Percentiles rank a stretch among this genome's conserved stretches.
These are phyloP conservation scores for Monosporascus sp. DNA, from an alignment of 2,329 filamentous ascomycete species.

Conservation along the genomic window DNA sequence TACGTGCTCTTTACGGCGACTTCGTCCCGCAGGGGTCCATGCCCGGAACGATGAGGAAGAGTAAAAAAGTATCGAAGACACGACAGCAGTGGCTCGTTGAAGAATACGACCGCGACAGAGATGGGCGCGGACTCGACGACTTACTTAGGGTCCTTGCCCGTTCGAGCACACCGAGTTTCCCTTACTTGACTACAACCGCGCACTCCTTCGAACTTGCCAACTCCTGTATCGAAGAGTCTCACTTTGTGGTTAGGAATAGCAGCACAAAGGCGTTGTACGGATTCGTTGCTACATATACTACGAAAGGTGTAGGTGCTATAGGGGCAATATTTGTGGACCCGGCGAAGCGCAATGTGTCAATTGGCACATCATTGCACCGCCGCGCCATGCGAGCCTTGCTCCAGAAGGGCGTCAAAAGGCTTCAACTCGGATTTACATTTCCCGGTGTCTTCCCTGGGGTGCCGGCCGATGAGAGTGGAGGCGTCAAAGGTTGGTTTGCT, in stretches of 20 bases:
- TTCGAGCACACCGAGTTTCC: conserved; percentile 59
- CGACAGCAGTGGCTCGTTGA: conserved; percentile 94
- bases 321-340: conserved; percentile 89
- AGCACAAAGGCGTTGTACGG: conserved; percentile 88
- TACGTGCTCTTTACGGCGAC: conserved; percentile 79
- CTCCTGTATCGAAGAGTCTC: conserved; percentile 67
- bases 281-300: conserved; percentile 85
- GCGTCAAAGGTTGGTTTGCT: conserved; percentile 73
- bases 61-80: conserved; percentile 81
- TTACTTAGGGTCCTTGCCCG: conserved; percentile 67
- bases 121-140: conserved; percentile 67
- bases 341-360: conserved; percentile 76
- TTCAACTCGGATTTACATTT: conserved; percentile 76
- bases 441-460: conserved; percentile 86
- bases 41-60: conserved; percentile 75
- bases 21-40: conserved; percentile 53
- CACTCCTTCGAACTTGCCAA: conserved; percentile 71
- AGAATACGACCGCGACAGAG: conserved; percentile 74
- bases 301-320: conserved; percentile 67
- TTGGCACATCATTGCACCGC: conserved; percentile 84
- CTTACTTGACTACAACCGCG: conserved; percentile 66
- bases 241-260: conserved; percentile 91
- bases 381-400: conserved; percentile 70
- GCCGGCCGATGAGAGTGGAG: conserved; percentile 51
- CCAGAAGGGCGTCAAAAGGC: conserved; percentile 67